Evolutionary conservation across 176 grass and related monocot species (phyloP).

Genomic region (Zizania latifolia): DNA sequence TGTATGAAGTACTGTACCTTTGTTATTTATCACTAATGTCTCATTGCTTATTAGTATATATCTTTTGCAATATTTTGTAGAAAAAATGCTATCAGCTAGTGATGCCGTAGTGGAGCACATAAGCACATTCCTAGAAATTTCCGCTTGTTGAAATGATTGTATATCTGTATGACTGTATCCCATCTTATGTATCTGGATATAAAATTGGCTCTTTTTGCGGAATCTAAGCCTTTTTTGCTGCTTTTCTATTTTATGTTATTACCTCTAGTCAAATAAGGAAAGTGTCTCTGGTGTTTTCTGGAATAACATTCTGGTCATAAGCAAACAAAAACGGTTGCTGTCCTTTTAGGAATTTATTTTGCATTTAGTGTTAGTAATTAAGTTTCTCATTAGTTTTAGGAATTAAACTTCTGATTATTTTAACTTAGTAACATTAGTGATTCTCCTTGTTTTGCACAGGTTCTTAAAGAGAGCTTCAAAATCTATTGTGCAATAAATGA

Average conservation of each 20-base stretch:
- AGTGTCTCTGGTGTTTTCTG: neutral
- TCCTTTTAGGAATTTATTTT: constrained; percentile 16
- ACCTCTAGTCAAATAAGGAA: neutral
- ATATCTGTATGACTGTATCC: neutral
- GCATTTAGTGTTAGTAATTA: neutral
- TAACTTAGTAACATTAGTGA: neutral
- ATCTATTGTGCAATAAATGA: constrained; percentile 97
- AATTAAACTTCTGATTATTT: neutral
- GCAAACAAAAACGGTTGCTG: constrained; percentile 16
- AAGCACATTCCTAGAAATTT: constrained; percentile 11
- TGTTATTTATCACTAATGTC: neutral
- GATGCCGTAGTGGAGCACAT: neutral
- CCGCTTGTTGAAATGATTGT: neutral
- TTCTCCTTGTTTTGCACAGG: constrained; percentile 36
- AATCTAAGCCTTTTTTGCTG: neutral
- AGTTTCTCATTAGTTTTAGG: neutral
- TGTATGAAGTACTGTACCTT: neutral
- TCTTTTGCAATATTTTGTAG: neutral
- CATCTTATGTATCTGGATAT: neutral
- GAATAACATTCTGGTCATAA: neutral
- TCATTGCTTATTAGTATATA: neutral
- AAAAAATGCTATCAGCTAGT: neutral
- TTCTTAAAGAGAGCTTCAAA: constrained; percentile 98
- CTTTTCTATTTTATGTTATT: neutral
- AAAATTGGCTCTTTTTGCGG: neutral